Evolutionary conservation across 176 grass and related monocot genomes (phyloP).

Genomic region (Metroxylon sagu): DNA sequence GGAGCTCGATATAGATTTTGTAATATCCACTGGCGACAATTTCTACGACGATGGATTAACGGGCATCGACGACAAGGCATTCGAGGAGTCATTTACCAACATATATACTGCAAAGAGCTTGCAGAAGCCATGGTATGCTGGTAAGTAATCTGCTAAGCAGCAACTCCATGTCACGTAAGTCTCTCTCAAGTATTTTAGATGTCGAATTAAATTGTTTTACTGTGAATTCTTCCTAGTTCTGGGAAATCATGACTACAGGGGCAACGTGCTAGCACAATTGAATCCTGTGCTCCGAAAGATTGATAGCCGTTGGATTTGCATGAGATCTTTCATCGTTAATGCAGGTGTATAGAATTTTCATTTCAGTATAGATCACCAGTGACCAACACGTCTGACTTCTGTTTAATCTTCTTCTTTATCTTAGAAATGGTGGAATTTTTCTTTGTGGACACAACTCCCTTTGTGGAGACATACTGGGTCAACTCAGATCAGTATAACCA

Average conservation of each 20-base stretch:
- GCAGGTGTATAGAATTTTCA: slow-evolving; percentile 19
- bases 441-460: slow-evolving; percentile 62
- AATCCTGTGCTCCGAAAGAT: slow-evolving; percentile 28
- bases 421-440: slow-evolving; percentile 51
- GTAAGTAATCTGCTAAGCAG: slow-evolving; percentile 26
- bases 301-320: slow-evolving; percentile 53
- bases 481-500: slow-evolving; percentile 21
- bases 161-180: too few species aligned
- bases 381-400: background rate
- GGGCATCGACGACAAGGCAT: slow-evolving; percentile 47
- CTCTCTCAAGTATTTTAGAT: too few species aligned
- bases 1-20: slow-evolving; percentile 54
- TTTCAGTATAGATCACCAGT: too few species aligned
- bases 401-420: background rate
- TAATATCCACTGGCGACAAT: slow-evolving; percentile 77
- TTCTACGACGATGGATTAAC: slow-evolving; percentile 70
- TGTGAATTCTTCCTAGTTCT: slow-evolving; percentile 30
- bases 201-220: too few species aligned
- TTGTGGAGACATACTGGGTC: slow-evolving; percentile 49
- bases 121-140: slow-evolving; percentile 72
- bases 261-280: slow-evolving; percentile 43
- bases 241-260: slow-evolving; percentile 75
- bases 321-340: slow-evolving; percentile 61
- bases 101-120: slow-evolving; percentile 69
- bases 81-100: slow-evolving; percentile 68